Base-by-base conservation (phyloP, 331 rosid genomes). In the Rosa hybrid region DNA sequence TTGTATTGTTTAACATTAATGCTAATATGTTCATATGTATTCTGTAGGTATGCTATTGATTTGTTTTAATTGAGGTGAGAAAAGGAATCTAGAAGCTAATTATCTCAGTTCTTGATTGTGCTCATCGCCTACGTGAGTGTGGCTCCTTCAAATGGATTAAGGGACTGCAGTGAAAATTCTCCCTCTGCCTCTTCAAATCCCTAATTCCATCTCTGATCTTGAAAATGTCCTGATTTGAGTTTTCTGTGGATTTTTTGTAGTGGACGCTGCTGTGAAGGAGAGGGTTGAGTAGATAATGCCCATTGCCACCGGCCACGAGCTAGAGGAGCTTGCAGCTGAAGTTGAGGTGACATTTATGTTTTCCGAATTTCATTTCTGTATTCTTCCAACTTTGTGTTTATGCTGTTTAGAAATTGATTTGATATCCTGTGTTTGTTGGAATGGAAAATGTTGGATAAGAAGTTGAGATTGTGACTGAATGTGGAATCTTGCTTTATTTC, bases 281-380 rank as follows among this genome's bases (percentile, higher is more conserved):
- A 92, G 53, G 84, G 89, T 89, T 63, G 97, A 92, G 84, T 94
- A 92, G 75, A 80, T 95, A 84, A 64, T 92, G 89, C 98, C 98
- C 10, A 92, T 95, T 73, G 98, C 30, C 30, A 27, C 30, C 30
- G 30, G 30, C 30, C 30, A 27, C 30, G 30, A 27, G 30, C 30
- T 27, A 27, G 30, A 27, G 30, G 30, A 95, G 90, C 84, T 92
- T 81, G 91, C 87, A 67, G 98, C 98, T 68, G 87, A 90, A 34
- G 89, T 91, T 79, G 81, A 92, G 94, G 98, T 95, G 34, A 72
- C 27, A 13, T 25, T 77, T 49, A 39, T 71, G 42, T n/a, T 42
- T 0, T 34, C 27, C 11, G 2, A 56, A 20, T 56, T 12, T 34
- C 7, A 51, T 12, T 51, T 51, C 1, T 51, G 17, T 16, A 4